A percentile compares a stretch with the other conserved stretches of the same genome.
Conservation (phyloP, 257 asterid species). For the Mitragyna speciosa region DNA sequence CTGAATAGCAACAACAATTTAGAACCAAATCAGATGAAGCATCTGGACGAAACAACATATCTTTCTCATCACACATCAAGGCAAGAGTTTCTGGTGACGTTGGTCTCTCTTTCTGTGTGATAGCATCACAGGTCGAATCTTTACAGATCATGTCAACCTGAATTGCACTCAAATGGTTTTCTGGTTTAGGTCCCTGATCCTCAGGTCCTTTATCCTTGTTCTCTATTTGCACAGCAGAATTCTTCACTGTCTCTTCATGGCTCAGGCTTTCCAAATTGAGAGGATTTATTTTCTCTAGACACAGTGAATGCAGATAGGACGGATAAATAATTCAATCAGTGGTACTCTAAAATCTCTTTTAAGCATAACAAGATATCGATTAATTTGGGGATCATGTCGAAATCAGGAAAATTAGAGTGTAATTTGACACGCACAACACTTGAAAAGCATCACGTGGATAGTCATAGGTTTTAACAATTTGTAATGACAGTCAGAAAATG, state of each 20-base stretch:
- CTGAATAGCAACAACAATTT: slow-evolving; percentile 14
- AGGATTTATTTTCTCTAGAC: not conserved
- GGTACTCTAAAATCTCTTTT: not conserved
- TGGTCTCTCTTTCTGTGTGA: slow-evolving; percentile 25
- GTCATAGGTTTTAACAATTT: not conserved
- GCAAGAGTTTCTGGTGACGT: slow-evolving; percentile 27
- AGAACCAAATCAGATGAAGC: slow-evolving; percentile 17
- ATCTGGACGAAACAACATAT: slow-evolving; percentile 18
- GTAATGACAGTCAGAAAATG: not conserved
- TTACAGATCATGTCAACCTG: slow-evolving; percentile 8
- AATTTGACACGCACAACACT: not conserved
- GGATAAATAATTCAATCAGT: not conserved
- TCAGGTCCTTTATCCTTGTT: not conserved
- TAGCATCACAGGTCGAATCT: slow-evolving; percentile 22
- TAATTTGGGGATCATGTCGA: not conserved
- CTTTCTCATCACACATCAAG: slow-evolving; percentile 30
- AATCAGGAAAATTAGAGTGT: not conserved
- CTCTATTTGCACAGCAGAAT: not conserved
- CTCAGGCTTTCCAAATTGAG: not conserved
- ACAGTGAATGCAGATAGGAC: not conserved
- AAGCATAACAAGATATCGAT: not conserved
- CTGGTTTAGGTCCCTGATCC: not conserved
- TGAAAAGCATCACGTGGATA: not conserved
- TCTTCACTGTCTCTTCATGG: not conserved
- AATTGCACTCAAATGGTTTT: slow-evolving; percentile 8